A percentile compares a stretch with the other conserved stretches of the same genome.
These are phyloP conservation scores for Cladophialophora psammophila DNA, from an alignment of 2,329 filamentous ascomycete species.

Conservation along the genomic window DNA sequence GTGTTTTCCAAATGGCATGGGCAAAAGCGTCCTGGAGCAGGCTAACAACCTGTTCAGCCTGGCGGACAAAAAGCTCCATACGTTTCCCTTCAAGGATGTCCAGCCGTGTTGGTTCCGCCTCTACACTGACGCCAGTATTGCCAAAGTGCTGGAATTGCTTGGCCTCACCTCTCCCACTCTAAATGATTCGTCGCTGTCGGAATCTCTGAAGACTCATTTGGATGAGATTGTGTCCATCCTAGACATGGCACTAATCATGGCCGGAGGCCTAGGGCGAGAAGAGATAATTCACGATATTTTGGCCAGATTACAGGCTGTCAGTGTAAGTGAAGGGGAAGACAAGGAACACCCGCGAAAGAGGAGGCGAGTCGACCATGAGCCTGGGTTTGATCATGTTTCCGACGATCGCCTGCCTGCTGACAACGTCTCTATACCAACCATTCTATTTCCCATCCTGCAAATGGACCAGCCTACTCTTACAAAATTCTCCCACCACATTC, in stretches of 20 bases:
- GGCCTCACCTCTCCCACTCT: slow-evolving; percentile 23
- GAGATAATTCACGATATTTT: slow-evolving; percentile 46
- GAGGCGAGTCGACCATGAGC: slow-evolving; percentile 9
- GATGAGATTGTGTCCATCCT: slow-evolving; percentile 69
- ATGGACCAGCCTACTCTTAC: slow-evolving; percentile 61
- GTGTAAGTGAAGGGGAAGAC: neutral
- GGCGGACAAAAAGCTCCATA: slow-evolving; percentile 61
- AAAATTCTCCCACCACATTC: slow-evolving; percentile 68
- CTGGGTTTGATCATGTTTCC: neutral
- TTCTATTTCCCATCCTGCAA: slow-evolving; percentile 50
- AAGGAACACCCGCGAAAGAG: slow-evolving; percentile 23
- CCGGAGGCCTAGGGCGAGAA: slow-evolving; percentile 69
- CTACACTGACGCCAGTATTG: slow-evolving; percentile 64
- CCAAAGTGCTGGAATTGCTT: slow-evolving; percentile 51
- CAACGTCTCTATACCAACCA: slow-evolving; percentile 43
- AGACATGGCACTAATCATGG: slow-evolving; percentile 78
- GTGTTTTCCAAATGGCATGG: slow-evolving; percentile 29
- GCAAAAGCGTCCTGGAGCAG: slow-evolving; percentile 40
- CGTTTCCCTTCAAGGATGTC: slow-evolving; percentile 65
- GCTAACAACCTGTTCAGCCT: slow-evolving; percentile 55
- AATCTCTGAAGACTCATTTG: slow-evolving; percentile 46
- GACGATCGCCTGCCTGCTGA: slow-evolving; percentile 19
- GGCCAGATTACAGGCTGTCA: slow-evolving; percentile 8
- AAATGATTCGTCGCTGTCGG: neutral
- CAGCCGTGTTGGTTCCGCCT: slow-evolving; percentile 63